Evolutionary conservation across 805 yeast species (phyloP).

Genomic region (Wickerhamomyces ciferrii): DNA sequence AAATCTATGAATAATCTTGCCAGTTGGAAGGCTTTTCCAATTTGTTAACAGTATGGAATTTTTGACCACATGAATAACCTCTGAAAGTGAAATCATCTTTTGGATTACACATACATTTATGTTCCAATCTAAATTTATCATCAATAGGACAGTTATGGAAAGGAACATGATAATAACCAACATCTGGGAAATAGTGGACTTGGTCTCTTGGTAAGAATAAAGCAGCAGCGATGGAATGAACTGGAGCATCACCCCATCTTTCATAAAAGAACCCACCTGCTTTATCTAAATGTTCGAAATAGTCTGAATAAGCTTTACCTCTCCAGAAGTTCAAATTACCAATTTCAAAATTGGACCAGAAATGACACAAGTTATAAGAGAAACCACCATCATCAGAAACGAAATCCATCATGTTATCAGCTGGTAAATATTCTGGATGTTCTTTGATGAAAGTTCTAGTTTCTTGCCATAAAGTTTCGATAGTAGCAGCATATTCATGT

Average conservation of each 20-base stretch:
- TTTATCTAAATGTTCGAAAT: conserved; percentile 58
- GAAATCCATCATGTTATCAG: conserved; percentile 57
- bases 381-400: conserved; percentile 62
- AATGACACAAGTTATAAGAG: conserved; percentile 71
- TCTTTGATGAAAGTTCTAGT: conserved; percentile 40
- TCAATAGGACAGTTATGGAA: conserved; percentile 78
- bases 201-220: conserved; percentile 51
- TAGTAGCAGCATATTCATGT: conserved; percentile 60
- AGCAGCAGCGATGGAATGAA: conserved; percentile 73
- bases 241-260: conserved; percentile 94
- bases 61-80: conserved; percentile 68
- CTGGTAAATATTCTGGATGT: conserved; percentile 34
- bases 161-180: conserved; percentile 77
- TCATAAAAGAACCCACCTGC: conserved; percentile 82
- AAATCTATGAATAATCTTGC: conserved; percentile 41
- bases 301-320: conserved; percentile 49
- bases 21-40: conserved; percentile 63
- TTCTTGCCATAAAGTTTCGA: conserved; percentile 61
- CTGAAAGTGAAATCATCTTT: conserved; percentile 73
- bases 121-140: conserved; percentile 48
- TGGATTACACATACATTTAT: conserved; percentile 75
- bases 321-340: conserved; percentile 72
- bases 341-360: conserved; percentile 78
- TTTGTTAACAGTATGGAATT: conserved; percentile 50
- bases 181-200: conserved; percentile 67